Evolutionary conservation across 495 filamentous ascomycete genomes (phyloP).

Genomic region (Penicillium angulare): DNA sequence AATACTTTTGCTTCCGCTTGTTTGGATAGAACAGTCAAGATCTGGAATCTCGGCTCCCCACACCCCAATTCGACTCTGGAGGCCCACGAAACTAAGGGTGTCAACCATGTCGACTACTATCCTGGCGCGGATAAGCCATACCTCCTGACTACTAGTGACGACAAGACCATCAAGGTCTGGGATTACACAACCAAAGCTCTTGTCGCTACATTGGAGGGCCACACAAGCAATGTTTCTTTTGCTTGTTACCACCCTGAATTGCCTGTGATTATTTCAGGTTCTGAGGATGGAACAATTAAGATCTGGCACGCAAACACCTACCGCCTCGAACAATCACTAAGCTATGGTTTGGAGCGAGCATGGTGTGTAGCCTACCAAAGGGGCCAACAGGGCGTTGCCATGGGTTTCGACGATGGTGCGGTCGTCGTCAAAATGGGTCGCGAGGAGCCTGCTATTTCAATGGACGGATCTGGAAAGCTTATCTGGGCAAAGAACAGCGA

Average conservation of each 20-base stretch:
- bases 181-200: conserved; percentile 98
- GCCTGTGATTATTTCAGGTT: conserved; percentile 97
- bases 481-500: conserved; percentile 95
- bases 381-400: conserved; percentile 87
- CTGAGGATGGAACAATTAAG: conserved; percentile 95
- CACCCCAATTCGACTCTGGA: conserved; percentile 95
- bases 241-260: conserved; percentile 97
- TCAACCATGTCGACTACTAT: conserved; percentile 98
- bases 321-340: conserved; percentile 89
- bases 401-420: conserved; percentile 97
- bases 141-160: conserved; percentile 93
- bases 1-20: conserved; percentile 98
- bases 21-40: conserved; percentile 95
- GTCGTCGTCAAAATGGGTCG: conserved; percentile 97
- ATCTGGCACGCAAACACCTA: conserved; percentile 99
- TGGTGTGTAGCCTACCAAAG: conserved; percentile 97
- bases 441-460: conserved; percentile 95
- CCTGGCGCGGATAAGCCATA: conserved; percentile 96
- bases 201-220: conserved; percentile 94
- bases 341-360: conserved; percentile 90
- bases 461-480: conserved; percentile 93
- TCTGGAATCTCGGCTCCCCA: conserved; percentile 90
- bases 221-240: conserved; percentile 98
- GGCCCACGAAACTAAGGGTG: conserved; percentile 96
- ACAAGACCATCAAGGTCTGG: conserved; percentile 94